phyloP scores from a whole-genome alignment of 352 stramenopile species.

The Pythium apleroticum region DNA sequence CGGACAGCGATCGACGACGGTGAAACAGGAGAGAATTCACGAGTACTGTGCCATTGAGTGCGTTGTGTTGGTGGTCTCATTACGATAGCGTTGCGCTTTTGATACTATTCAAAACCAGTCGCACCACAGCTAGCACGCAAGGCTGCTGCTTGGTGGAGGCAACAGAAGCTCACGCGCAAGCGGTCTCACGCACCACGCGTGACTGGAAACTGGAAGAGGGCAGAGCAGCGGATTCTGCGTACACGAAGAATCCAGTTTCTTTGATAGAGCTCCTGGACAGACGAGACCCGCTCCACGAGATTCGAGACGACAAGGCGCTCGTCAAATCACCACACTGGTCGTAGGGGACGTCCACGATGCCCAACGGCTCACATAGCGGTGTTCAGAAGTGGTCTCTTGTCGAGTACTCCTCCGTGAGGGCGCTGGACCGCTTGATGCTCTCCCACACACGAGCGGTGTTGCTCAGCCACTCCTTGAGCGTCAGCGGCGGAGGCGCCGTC shows the following conservation, averaged over 20 bases:
- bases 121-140: too few species aligned
- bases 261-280: background rate
- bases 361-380: background rate
- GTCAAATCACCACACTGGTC: background rate
- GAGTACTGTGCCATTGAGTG: background rate
- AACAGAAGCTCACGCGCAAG: background rate
- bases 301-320: background rate
- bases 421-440: constrained; percentile 59
- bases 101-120: too few species aligned
- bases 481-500: constrained; percentile 27
- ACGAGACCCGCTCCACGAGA: background rate
- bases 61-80: background rate
- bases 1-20: constrained; percentile 1
- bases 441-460: constrained; percentile 73
- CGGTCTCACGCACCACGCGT: background rate
- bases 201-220: background rate
- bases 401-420: constrained; percentile 54
- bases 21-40: constrained; percentile 26
- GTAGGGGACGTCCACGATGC: background rate
- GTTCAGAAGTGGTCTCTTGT: constrained; percentile 43
- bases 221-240: background rate
- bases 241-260: background rate
- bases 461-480: constrained; percentile 76
- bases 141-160: too few species aligned
- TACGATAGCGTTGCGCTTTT: background rate